Percentiles rank a stretch among this genome's conserved stretches.
Conservation (phyloP, 257 asterid species). For the Scutellaria minor region DNA sequence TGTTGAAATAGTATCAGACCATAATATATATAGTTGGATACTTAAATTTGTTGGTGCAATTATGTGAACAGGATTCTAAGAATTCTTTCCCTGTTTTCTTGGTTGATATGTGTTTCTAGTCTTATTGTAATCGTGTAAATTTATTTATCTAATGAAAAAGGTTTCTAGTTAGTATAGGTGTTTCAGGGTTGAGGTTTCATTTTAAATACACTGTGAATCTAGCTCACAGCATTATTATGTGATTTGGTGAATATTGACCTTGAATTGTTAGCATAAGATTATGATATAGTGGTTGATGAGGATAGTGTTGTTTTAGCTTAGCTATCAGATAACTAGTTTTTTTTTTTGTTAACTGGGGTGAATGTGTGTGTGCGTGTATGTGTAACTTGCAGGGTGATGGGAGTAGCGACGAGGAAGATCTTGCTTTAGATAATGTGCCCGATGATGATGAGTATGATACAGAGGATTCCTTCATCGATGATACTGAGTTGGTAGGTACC, state of each 20-base stretch:
- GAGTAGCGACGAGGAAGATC: conserved; percentile 86
- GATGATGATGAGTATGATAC: conserved; percentile 96
- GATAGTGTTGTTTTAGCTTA: conserved; percentile 16
- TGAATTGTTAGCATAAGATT: conserved; percentile 6
- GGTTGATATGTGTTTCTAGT: conserved; percentile 19
- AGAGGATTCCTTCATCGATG: conserved; percentile 88
- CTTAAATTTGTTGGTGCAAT: conserved; percentile 17
- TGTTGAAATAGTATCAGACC: background rate
- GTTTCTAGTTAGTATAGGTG: background rate
- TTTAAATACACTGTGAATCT: background rate
- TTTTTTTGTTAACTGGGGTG: background rate
- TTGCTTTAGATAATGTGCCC: conserved; percentile 68
- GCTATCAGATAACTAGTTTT: background rate
- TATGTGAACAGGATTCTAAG: background rate
- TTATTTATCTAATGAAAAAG: background rate
- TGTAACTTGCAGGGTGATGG: conserved; percentile 62
- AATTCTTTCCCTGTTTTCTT: background rate
- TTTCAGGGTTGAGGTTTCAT: background rate
- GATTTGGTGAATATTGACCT: background rate
- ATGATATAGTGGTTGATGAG: conserved; percentile 10
- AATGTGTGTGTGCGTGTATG: conserved; percentile 8
- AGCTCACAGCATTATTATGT: conserved; percentile 8
- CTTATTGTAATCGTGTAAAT: background rate
- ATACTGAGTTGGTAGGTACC: conserved; percentile 79
- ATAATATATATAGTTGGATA: conserved; percentile 5